Percentiles rank a stretch among this genome's conserved stretches.
Conservation (phyloP, 176 grass and related monocot genomes). For the Aegilops bicornis region DNA sequence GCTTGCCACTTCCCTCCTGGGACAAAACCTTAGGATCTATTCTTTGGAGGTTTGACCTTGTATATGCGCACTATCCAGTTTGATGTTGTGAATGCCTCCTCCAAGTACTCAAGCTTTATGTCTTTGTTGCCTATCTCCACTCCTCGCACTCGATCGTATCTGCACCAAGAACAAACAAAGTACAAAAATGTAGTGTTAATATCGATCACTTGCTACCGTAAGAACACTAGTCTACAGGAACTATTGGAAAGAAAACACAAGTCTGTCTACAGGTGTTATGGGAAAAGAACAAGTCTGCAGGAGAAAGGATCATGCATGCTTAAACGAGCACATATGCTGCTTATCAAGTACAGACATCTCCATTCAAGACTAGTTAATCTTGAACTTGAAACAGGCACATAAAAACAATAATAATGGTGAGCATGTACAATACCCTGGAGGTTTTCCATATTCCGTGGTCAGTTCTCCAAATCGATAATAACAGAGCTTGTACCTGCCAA, state of each 20-base stretch:
- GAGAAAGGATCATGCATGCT: constrained; percentile 17
- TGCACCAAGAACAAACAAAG: constrained; percentile 33
- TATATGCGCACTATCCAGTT: constrained; percentile 99
- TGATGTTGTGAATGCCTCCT: constrained; percentile 90
- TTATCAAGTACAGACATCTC: not conserved
- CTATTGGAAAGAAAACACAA: not conserved
- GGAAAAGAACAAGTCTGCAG: no score
- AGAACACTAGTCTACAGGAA: not conserved
- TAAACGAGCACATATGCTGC: not conserved
- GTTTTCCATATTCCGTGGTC: constrained; percentile 93
- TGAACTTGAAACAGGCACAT: constrained; percentile 25
- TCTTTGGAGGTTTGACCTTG: constrained; percentile 96
- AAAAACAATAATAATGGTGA: not conserved
- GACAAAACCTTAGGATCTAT: constrained; percentile 65
- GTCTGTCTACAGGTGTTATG: not conserved
- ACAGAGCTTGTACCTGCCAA: constrained; percentile 91
- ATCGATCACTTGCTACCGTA: not conserved
- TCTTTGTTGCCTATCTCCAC: constrained; percentile 99
- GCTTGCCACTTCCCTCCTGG: not conserved
- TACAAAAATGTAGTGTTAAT: not conserved
- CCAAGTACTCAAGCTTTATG: constrained; percentile 93
- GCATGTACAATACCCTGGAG: constrained; percentile 67
- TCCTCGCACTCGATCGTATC: constrained; percentile 92
- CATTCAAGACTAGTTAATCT: constrained; percentile 9
- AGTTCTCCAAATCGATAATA: constrained; percentile 98